A percentile compares a stretch with the other conserved stretches of the same genome.
phyloP scores from a whole-genome alignment of 179 eudicot genomes.

The Nepenthes alata region DNA sequence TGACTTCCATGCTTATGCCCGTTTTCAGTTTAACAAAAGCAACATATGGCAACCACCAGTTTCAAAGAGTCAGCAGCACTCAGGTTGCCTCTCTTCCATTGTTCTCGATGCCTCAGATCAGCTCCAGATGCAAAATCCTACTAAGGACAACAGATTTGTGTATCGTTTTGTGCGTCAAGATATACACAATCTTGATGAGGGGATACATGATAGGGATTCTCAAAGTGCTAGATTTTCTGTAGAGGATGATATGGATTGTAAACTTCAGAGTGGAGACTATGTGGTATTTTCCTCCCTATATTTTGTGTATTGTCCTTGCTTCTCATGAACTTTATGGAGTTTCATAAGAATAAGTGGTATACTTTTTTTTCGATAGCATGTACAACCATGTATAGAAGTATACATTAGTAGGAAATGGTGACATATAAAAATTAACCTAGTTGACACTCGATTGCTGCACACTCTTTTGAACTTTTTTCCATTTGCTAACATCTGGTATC shows the following conservation, averaged over 20 bases:
- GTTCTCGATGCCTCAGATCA: conserved; percentile 63
- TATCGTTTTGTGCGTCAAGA: conserved; percentile 65
- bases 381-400: too few species aligned
- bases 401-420: too few species aligned
- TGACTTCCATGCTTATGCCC: conserved; percentile 9
- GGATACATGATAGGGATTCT: conserved; percentile 17
- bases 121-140: conserved; percentile 18
- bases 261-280: conserved; percentile 70
- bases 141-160: conserved; percentile 37
- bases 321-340: too few species aligned
- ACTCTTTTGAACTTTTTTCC: too few species aligned
- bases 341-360: too few species aligned
- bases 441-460: too few species aligned
- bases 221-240: conserved; percentile 21
- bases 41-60: conserved; percentile 33
- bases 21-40: conserved; percentile 41
- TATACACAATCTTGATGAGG: conserved; percentile 14
- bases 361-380: too few species aligned
- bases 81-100: conserved; percentile 46
- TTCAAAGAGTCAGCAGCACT: conserved; percentile 27
- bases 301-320: background rate
- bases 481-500: too few species aligned
- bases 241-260: conserved; percentile 30
- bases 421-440: too few species aligned
- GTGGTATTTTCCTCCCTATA: conserved; percentile 47